Evolutionary conservation across 345 rosid species (phyloP).

Genomic region (Gossypium anomalum): DNA sequence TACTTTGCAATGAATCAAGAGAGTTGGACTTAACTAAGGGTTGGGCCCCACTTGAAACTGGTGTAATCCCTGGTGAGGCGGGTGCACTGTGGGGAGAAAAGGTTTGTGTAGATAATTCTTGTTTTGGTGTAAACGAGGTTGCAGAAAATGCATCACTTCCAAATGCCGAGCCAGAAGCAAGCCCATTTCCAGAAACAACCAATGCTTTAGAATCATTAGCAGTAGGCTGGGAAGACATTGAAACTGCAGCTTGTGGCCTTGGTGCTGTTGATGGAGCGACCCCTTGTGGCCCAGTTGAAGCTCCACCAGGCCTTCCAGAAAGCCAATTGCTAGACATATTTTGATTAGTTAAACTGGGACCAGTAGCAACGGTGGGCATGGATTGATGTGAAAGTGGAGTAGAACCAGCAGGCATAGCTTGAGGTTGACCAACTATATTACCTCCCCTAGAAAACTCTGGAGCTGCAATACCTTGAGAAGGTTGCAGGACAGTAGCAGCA

Average conservation of each 20-base stretch:
- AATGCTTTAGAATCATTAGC: conserved; percentile 41
- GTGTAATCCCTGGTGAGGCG: conserved; percentile 38
- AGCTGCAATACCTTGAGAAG: conserved; percentile 36
- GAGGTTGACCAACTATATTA: conserved; percentile 42
- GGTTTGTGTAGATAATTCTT: conserved; percentile 40
- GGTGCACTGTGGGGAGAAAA: conserved; percentile 43
- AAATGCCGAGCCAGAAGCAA: conserved; percentile 20
- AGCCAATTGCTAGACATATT: conserved; percentile 52
- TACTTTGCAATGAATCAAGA: conserved; percentile 65
- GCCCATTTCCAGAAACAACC: conserved; percentile 63
- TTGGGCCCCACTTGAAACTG: conserved; percentile 46
- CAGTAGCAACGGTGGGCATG: conserved; percentile 28
- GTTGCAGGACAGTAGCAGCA: conserved; percentile 42
- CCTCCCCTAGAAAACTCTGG: conserved; percentile 48
- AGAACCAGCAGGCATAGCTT: conserved; percentile 29
- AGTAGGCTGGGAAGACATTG: conserved; percentile 15
- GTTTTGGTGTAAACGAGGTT: conserved; percentile 36
- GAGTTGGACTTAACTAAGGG: conserved; percentile 53
- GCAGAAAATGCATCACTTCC: conserved; percentile 62
- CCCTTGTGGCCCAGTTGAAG: conserved; percentile 42
- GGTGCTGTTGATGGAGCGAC: conserved; percentile 30
- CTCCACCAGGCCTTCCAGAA: conserved; percentile 45
- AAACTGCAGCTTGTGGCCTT: conserved; percentile 37
- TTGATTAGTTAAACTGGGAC: conserved; percentile 35
- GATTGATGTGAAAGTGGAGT: conserved; percentile 43